A percentile compares a stretch with the other conserved stretches of the same genome.
Evolutionary conservation across 441 rosid species (phyloP).

Genomic region (Pelargonium fulgidum): DNA sequence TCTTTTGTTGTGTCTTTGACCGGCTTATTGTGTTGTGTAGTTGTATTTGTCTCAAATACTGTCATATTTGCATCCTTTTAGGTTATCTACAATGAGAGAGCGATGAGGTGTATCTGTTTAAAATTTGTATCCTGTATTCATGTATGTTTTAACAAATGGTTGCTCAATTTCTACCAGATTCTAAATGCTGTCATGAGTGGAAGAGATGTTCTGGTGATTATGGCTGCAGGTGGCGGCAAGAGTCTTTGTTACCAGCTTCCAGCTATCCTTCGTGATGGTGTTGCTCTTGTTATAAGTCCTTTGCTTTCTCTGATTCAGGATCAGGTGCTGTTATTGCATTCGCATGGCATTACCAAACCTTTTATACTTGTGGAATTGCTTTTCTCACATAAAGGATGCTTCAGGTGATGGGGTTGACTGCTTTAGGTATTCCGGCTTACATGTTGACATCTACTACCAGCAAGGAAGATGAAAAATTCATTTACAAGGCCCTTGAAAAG

Average conservation of each 20-base stretch:
- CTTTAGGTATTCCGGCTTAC: conserved; percentile 77
- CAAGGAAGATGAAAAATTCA: conserved; percentile 85
- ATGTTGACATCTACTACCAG: conserved; percentile 81
- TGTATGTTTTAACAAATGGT: not conserved
- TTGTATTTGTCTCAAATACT: not conserved
- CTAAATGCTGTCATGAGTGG: conserved; percentile 80
- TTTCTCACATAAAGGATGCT: conserved; percentile 14
- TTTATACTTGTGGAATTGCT: conserved; percentile 3
- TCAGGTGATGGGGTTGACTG: conserved; percentile 91
- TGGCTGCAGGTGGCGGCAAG: conserved; percentile 99
- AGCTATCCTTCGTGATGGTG: conserved; percentile 64
- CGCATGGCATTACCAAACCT: not conserved
- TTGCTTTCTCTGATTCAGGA: conserved; percentile 89
- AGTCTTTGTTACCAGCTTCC: conserved; percentile 98
- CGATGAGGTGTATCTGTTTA: not conserved
- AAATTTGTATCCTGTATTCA: not conserved
- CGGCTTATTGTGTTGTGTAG: not conserved
- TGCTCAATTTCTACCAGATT: conserved; percentile 37
- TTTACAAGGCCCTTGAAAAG: conserved; percentile 86
- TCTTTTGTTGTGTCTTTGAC: not conserved
- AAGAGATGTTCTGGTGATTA: conserved; percentile 83
- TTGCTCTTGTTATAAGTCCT: conserved; percentile 76
- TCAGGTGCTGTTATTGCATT: conserved; percentile 47
- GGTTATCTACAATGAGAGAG: not conserved
- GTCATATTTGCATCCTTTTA: not conserved